Conservation (phyloP, 2,329 filamentous ascomycete species). For the Sclerotinia borealis region DNA sequence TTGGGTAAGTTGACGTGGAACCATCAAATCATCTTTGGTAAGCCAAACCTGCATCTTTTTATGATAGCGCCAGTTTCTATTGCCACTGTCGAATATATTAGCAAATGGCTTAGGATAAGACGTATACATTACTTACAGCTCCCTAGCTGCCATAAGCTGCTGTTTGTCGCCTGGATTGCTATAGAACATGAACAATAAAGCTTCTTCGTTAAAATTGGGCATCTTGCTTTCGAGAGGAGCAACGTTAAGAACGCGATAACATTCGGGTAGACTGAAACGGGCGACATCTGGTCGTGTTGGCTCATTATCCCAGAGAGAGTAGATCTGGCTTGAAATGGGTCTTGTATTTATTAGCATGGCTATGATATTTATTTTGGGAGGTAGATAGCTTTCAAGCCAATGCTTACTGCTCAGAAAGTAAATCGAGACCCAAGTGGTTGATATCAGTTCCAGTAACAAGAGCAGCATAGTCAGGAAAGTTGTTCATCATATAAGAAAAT, state of each 20-base stretch:
- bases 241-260: slow-evolving; percentile 61
- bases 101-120: background rate
- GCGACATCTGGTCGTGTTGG: slow-evolving; percentile 52
- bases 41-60: slow-evolving; percentile 62
- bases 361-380: slow-evolving; percentile 6
- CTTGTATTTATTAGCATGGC: slow-evolving; percentile 14
- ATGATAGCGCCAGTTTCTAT: slow-evolving; percentile 63
- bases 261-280: slow-evolving; percentile 55
- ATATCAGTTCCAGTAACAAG: slow-evolving; percentile 56
- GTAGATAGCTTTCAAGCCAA: no score
- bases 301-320: slow-evolving; percentile 55
- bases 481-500: slow-evolving; percentile 52
- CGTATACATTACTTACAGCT: slow-evolving; percentile 45
- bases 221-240: slow-evolving; percentile 61
- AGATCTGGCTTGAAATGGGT: slow-evolving; percentile 51
- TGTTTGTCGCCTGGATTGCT: slow-evolving; percentile 57
- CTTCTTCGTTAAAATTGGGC: slow-evolving; percentile 61
- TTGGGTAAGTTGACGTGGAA: slow-evolving; percentile 52
- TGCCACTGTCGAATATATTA: slow-evolving; percentile 41
- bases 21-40: slow-evolving; percentile 62
- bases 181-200: slow-evolving; percentile 65
- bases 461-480: slow-evolving; percentile 56
- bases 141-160: slow-evolving; percentile 56
- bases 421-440: slow-evolving; percentile 49
- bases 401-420: slow-evolving; percentile 52